A percentile compares a stretch with the other conserved stretches of the same genome.
These are phyloP conservation scores for Apophysomyces trapeziformis DNA, from an alignment of 371 early-diverging fungal genomes.

Conservation along the genomic window DNA sequence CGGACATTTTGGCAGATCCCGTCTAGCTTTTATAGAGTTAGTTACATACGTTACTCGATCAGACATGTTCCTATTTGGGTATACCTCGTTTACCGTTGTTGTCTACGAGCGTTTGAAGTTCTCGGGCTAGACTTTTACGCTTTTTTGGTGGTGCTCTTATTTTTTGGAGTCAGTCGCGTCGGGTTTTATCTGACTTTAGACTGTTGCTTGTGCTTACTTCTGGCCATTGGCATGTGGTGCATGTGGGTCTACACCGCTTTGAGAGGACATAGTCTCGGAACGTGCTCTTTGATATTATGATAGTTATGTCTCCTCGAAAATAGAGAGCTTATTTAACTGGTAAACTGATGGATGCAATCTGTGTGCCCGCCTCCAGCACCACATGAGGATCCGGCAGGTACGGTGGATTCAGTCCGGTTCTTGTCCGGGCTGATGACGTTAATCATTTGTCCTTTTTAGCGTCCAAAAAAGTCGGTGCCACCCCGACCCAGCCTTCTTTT, in stretches of 20 bases:
- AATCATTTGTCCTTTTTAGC: too few species aligned
- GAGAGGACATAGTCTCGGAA: not conserved
- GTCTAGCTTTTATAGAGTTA: constrained; percentile 32
- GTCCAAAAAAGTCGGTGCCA: too few species aligned
- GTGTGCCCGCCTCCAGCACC: too few species aligned
- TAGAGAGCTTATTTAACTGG: not conserved
- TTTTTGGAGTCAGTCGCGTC: constrained; percentile 1
- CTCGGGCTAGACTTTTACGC: constrained; percentile 30
- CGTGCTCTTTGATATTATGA: not conserved
- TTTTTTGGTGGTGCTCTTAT: constrained; percentile 10
- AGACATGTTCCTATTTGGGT: too few species aligned
- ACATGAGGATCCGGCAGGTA: too few species aligned
- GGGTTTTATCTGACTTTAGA: constrained; percentile 11
- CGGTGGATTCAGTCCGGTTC: too few species aligned
- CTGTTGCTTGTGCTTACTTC: not conserved
- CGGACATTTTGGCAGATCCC: constrained; percentile 58
- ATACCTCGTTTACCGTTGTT: constrained; percentile 49
- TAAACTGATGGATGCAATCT: not conserved
- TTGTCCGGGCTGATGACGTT: too few species aligned
- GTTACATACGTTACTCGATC: not conserved
- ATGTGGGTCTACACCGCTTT: not conserved
- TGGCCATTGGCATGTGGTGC: not conserved
- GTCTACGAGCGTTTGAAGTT: constrained; percentile 41
- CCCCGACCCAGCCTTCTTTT: not conserved
- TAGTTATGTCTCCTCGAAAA: not conserved